Conservation (phyloP, 139 green algal genomes). For the Chlamydomonas applanata region DNA sequence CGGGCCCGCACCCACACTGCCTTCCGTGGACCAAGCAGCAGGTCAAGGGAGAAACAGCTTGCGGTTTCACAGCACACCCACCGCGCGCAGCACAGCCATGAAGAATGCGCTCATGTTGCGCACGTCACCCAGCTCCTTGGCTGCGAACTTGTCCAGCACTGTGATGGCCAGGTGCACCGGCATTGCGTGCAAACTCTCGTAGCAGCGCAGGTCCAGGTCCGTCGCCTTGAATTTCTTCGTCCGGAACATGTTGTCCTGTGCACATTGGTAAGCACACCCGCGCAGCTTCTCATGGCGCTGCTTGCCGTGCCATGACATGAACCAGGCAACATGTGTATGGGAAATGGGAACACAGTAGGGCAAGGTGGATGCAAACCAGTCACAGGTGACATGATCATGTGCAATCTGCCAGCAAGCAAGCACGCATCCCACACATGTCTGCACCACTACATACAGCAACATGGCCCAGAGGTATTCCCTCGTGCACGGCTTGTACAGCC, state of each 20-base stretch:
- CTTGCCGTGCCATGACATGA: too few relatives aligned
- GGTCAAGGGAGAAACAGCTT: background rate
- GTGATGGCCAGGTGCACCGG: conserved; percentile 12
- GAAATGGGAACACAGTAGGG: too few relatives aligned
- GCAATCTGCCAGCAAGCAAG: too few relatives aligned
- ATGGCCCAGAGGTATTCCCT: too few relatives aligned
- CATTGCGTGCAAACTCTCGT: conserved; percentile 27
- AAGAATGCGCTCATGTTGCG: conserved; percentile 42
- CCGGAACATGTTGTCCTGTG: conserved; percentile 22
- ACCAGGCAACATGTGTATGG: too few relatives aligned
- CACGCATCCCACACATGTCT: too few relatives aligned
- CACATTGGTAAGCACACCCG: too few relatives aligned
- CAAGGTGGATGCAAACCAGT: too few relatives aligned
- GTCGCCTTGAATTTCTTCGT: conserved; percentile 15
- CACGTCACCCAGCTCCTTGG: conserved; percentile 39
- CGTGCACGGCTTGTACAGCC: too few relatives aligned
- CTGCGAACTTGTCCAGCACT: conserved; percentile 34
- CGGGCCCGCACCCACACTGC: background rate
- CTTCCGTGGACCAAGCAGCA: background rate
- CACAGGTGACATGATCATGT: too few relatives aligned
- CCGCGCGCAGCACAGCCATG: conserved; percentile 28
- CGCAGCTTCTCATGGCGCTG: too few relatives aligned
- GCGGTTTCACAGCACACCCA: background rate
- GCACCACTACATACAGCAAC: too few relatives aligned
- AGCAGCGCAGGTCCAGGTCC: conserved; percentile 26